phyloP scores from a whole-genome alignment of 78 protist species.

The slime mould (Dictyostelium discoideum) region DNA sequence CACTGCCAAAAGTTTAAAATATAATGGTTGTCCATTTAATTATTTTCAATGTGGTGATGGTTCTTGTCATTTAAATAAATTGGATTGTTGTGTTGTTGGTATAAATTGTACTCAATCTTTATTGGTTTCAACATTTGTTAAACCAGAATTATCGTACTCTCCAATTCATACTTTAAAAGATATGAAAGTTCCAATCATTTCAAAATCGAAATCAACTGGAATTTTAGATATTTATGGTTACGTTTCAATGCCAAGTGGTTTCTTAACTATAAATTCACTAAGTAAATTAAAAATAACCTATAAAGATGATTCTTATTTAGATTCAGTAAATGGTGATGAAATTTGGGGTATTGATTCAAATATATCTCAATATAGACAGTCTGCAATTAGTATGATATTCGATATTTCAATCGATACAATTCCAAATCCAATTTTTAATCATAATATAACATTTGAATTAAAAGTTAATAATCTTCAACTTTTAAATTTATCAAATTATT shows the following conservation, averaged over 20 bases:
- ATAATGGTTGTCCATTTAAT: conserved; percentile 52
- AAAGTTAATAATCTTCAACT: not conserved
- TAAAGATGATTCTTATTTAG: conserved; percentile 29
- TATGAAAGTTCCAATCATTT: conserved; percentile 27
- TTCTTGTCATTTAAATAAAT: not conserved
- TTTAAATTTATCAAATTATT: not conserved
- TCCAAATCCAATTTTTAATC: not conserved
- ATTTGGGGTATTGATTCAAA: not conserved
- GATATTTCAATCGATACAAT: not conserved
- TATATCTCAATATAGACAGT: not conserved
- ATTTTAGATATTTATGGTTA: conserved; percentile 31
- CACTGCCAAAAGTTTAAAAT: not conserved
- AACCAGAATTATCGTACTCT: conserved; percentile 13
- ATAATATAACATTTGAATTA: not conserved
- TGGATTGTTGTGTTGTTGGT: conserved; percentile 18
- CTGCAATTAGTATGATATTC: not conserved
- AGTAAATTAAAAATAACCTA: not conserved
- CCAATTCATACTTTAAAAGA: conserved; percentile 14
- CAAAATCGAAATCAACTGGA: not conserved
- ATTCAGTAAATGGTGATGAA: not conserved
- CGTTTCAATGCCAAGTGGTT: conserved; percentile 5
- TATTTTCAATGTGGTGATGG: conserved; percentile 39
- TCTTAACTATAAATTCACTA: not conserved
- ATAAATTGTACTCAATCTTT: not conserved
- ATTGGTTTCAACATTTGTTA: not conserved